These are phyloP conservation scores for Cnidoscolus chayamansa DNA, from an alignment of 441 rosid species.

Conservation along the genomic window DNA sequence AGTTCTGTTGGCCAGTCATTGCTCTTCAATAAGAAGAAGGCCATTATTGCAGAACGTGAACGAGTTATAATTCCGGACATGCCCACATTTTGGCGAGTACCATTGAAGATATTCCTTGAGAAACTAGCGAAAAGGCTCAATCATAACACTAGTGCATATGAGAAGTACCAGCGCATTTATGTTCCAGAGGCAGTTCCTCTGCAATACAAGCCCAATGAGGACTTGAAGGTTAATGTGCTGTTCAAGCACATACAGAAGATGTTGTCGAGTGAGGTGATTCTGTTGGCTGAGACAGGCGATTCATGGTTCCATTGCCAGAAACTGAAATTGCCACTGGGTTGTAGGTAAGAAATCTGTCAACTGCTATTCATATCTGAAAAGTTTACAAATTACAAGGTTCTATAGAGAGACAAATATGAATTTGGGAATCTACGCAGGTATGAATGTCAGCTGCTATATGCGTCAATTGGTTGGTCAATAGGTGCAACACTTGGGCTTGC, in stretches of 20 bases:
- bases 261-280: not conserved
- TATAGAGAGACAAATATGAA: not conserved
- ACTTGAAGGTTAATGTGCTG: constrained; percentile 52
- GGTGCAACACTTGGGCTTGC: constrained; percentile 11
- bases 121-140: constrained; percentile 46
- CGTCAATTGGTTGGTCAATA: constrained; percentile 11
- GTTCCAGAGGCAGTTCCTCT: constrained; percentile 64
- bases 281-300: not conserved
- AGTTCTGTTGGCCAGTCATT: constrained; percentile 75
- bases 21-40: constrained; percentile 35
- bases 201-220: constrained; percentile 42
- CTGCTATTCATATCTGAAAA: too few relatives aligned
- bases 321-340: constrained; percentile 43
- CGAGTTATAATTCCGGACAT: constrained; percentile 57
- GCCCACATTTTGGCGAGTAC: constrained; percentile 60
- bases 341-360: constrained; percentile 33
- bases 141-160: constrained; percentile 48
- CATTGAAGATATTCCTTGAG: constrained; percentile 62
- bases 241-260: constrained; percentile 40
- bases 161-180: constrained; percentile 57
- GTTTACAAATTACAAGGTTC: too few relatives aligned
- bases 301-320: constrained; percentile 15
- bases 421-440: not conserved
- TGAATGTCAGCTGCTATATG: not conserved
- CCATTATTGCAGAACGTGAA: constrained; percentile 57